A percentile compares a stretch with the other conserved stretches of the same genome.
phyloP scores from a whole-genome alignment of 495 filamentous ascomycete species.

The Pyrenula massariospora region DNA sequence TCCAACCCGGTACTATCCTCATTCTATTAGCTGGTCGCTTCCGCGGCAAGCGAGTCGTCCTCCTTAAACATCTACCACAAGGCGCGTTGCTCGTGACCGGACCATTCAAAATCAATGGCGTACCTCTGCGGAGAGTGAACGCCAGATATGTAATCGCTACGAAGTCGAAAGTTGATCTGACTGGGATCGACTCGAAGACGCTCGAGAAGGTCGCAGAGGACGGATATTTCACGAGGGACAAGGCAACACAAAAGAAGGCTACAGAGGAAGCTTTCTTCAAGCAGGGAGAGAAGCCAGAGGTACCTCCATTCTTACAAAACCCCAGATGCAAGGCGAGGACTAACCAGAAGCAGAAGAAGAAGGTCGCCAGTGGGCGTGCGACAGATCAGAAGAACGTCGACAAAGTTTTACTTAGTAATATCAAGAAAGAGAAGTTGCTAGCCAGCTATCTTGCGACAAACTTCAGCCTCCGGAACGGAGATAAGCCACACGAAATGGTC shows the following conservation, averaged over 20 bases:
- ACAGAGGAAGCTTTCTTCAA: constrained; percentile 96
- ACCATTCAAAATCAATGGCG: constrained; percentile 99
- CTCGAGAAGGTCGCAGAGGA: constrained; percentile 72
- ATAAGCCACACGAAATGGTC: constrained; percentile 97
- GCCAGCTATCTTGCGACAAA: constrained; percentile 77
- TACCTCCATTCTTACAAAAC: constrained; percentile 33
- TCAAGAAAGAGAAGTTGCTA: constrained; percentile 93
- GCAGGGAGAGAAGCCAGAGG: constrained; percentile 93
- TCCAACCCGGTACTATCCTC: constrained; percentile 86
- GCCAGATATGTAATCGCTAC: constrained; percentile 98
- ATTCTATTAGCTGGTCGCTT: constrained; percentile 99
- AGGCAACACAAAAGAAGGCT: constrained; percentile 77
- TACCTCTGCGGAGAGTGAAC: constrained; percentile 96
- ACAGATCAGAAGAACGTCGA: constrained; percentile 96
- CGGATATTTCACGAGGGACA: constrained; percentile 93
- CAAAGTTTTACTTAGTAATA: constrained; percentile 76
- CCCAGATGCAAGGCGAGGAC: constrained; percentile 6
- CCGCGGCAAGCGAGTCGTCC: constrained; percentile 98
- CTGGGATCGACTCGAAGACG: constrained; percentile 68
- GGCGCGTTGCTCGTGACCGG: constrained; percentile 98
- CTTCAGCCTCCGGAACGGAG: constrained; percentile 95
- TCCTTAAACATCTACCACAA: constrained; percentile 91
- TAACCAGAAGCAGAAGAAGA: constrained; percentile 70
- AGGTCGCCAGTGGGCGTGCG: constrained; percentile 75
- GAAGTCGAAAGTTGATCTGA: constrained; percentile 74